A percentile compares a stretch with the other conserved stretches of the same genome.
phyloP scores from a whole-genome alignment of 2,329 filamentous ascomycete genomes.

The Nigrograna mackinnonii region DNA sequence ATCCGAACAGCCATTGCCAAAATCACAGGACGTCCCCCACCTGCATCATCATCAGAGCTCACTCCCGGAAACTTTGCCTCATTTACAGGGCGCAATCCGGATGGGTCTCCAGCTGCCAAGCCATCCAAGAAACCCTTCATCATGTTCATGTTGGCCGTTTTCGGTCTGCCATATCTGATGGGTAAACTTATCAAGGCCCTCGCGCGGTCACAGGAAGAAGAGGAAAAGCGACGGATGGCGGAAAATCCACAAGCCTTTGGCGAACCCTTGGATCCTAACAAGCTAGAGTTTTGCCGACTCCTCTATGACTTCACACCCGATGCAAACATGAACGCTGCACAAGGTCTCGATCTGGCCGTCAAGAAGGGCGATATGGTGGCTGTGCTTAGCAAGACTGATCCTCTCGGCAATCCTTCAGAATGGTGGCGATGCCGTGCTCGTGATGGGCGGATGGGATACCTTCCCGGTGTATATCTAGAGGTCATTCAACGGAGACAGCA shows the following conservation, averaged over 20 bases:
- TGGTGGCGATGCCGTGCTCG: conserved; percentile 96
- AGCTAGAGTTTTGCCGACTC: conserved; percentile 95
- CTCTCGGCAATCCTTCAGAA: conserved; percentile 86
- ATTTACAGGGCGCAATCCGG: conserved; percentile 74
- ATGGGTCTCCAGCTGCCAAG: conserved; percentile 67
- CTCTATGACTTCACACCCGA: conserved; percentile 93
- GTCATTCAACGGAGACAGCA: conserved; percentile 63
- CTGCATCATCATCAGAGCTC: conserved; percentile 82
- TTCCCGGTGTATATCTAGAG: conserved; percentile 89
- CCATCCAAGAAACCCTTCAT: conserved; percentile 95
- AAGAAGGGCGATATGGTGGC: conserved; percentile 96
- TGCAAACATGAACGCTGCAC: conserved; percentile 52
- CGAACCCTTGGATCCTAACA: conserved; percentile 75
- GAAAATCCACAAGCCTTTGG: conserved; percentile 52
- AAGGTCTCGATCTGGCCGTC: conserved; percentile 85
- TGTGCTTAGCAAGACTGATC: conserved; percentile 89
- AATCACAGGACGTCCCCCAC: conserved; percentile 86
- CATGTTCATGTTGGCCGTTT: conserved; percentile 92
- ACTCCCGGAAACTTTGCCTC: conserved; percentile 89
- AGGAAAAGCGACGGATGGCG: conserved; percentile 66
- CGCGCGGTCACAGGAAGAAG: conserved; percentile 82
- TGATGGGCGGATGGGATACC: conserved; percentile 87
- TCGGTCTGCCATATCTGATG: conserved; percentile 96
- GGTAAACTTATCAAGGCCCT: conserved; percentile 89
- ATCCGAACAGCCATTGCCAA: conserved; percentile 89